A percentile compares a stretch with the other conserved stretches of the same genome.
phyloP scores from a whole-genome alignment of 208 protist species.

The Blechomonas ayalai region DNA sequence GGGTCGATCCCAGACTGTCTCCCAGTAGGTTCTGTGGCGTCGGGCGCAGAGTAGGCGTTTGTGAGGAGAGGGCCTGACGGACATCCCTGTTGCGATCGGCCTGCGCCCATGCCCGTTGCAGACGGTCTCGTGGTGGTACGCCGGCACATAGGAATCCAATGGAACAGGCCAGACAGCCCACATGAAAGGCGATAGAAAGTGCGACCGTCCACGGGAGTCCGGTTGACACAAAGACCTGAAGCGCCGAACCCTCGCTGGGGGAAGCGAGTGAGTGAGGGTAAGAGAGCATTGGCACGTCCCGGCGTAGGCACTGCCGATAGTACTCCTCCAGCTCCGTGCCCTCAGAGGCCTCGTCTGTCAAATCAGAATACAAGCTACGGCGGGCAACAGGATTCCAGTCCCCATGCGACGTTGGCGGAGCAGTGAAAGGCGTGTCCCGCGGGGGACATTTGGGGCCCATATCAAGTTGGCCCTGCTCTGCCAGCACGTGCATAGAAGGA shows the following conservation, averaged over 20 bases:
- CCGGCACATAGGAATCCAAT: slow-evolving; percentile 38
- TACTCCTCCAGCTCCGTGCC: slow-evolving; percentile 18
- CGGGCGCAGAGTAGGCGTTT: background rate
- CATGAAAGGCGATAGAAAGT: slow-evolving; percentile 23
- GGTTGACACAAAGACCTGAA: slow-evolving; percentile 3
- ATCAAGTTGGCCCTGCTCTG: too few relatives aligned
- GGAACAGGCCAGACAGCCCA: slow-evolving; percentile 29
- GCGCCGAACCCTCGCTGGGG: background rate
- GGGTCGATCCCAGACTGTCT: too few relatives aligned
- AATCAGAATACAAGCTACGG: slow-evolving; percentile 13
- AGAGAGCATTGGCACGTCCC: slow-evolving; percentile 1
- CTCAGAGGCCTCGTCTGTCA: slow-evolving; percentile 25
- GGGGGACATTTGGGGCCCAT: too few relatives aligned
- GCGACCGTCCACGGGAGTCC: slow-evolving; percentile 23
- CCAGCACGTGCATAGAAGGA: too few relatives aligned
- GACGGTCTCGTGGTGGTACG: slow-evolving; percentile 24
- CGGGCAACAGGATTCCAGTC: too few relatives aligned
- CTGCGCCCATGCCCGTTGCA: slow-evolving; percentile 54
- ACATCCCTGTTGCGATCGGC: slow-evolving; percentile 25
- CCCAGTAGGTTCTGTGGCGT: background rate
- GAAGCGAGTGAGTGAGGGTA: background rate
- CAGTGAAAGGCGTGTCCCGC: too few relatives aligned
- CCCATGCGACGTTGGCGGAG: too few relatives aligned
- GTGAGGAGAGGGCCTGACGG: background rate
- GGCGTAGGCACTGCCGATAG: slow-evolving; percentile 2